phyloP scores from a whole-genome alignment of 371 early-diverging fungal genomes.

The Actinomortierella ambigua region DNA sequence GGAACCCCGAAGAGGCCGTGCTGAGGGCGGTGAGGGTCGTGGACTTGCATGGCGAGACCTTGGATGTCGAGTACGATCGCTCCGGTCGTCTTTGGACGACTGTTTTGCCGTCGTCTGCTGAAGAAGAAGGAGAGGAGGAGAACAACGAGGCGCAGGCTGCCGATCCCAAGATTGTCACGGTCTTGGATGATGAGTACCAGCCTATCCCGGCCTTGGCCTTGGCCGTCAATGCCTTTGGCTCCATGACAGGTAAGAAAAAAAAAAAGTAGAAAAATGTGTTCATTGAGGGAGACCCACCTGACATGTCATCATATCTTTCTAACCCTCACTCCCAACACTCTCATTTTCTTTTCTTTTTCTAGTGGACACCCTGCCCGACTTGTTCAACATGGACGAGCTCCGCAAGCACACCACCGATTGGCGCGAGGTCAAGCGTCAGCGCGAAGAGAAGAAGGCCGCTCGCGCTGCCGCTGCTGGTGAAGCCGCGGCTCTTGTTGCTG shows the following conservation, averaged over 20 bases:
- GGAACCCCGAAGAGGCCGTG: slow-evolving; percentile 33
- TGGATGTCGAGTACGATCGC: slow-evolving; percentile 32
- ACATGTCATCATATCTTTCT: too few relatives aligned
- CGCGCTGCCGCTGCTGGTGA: slow-evolving; percentile 24
- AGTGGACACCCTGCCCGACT: slow-evolving; percentile 52
- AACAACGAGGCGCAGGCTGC: slow-evolving; percentile 21
- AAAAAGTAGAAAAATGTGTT: slow-evolving; percentile 1
- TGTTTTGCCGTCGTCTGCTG: too few relatives aligned
- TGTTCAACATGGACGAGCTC: slow-evolving; percentile 58
- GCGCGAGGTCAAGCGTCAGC: slow-evolving; percentile 45
- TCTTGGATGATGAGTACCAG: slow-evolving; percentile 11
- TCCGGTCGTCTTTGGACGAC: slow-evolving; percentile 41
- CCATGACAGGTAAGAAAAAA: slow-evolving; percentile 38
- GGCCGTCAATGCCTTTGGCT: slow-evolving; percentile 50
- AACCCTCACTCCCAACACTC: slow-evolving; percentile 1
- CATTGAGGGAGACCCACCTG: too few relatives aligned
- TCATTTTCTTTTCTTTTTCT: not conserved
- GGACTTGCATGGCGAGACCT: slow-evolving; percentile 25
- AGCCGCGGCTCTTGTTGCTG: slow-evolving; percentile 26
- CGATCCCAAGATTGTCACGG: slow-evolving; percentile 10
- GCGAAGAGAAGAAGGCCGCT: slow-evolving; percentile 41
- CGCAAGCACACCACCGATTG: slow-evolving; percentile 53
- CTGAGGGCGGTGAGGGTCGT: slow-evolving; percentile 19
- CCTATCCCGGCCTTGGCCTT: slow-evolving; percentile 34
- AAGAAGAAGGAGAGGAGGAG: too few relatives aligned